A percentile compares a stretch with the other conserved stretches of the same genome.
Conservation (phyloP, 768 basidiomycete genomes). For the Russula ochroleuca region DNA sequence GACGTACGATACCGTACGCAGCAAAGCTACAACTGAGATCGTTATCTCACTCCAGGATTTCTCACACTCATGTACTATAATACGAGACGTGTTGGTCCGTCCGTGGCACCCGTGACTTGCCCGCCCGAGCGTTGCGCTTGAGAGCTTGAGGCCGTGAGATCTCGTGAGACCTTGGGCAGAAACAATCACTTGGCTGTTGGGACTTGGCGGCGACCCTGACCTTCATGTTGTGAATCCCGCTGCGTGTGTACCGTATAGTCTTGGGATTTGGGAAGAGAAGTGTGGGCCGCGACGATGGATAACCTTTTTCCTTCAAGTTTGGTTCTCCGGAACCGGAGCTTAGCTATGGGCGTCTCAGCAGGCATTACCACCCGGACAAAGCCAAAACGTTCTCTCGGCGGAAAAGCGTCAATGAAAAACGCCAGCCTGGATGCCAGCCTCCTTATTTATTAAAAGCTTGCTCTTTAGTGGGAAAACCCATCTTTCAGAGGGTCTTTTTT, state of each 20-base stretch:
- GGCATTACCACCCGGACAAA: conserved; percentile 1
- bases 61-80: conserved; percentile 3
- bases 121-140: too few relatives aligned
- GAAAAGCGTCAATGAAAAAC: background rate
- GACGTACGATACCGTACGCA: background rate
- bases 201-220: background rate
- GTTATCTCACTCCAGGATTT: conserved; percentile 2
- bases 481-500: background rate
- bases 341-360: conserved; percentile 5
- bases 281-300: background rate
- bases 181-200: background rate
- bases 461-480: conserved; percentile 12
- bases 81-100: background rate
- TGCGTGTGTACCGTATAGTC: background rate
- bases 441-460: conserved; percentile 16
- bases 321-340: conserved; percentile 11
- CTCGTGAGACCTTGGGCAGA: too few relatives aligned
- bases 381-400: background rate
- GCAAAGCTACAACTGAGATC: background rate
- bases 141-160: too few relatives aligned
- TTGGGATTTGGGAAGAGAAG: background rate
- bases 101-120: background rate
- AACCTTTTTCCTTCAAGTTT: background rate
- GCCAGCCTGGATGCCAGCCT: background rate
- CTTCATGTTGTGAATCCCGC: background rate